These are phyloP conservation scores for Cyclotella choctawhatcheeana DNA, from an alignment of 108 stramenopile genomes.

Conservation along the genomic window DNA sequence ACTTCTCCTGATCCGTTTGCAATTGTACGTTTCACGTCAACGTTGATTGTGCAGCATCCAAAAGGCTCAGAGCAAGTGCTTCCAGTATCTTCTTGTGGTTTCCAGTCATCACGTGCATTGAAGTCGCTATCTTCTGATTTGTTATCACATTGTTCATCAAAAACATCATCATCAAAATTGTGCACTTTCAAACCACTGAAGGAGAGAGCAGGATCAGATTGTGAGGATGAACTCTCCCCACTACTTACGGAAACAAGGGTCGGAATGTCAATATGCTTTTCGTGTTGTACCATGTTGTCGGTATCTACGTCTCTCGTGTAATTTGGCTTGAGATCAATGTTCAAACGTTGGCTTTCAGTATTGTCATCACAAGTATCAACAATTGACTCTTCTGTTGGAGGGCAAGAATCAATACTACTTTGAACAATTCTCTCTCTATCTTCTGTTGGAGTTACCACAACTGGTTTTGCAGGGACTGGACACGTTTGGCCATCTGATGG, in stretches of 20 bases:
- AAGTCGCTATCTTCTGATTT: conserved; percentile 2
- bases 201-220: not conserved
- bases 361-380: not conserved
- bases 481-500: not conserved
- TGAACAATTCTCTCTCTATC: conserved; percentile 9
- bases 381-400: not conserved
- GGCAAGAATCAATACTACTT: not conserved
- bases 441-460: conserved; percentile 5
- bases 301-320: too few relatives aligned
- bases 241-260: not conserved
- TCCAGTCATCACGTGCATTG: conserved; percentile 9
- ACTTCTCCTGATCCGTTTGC: not conserved
- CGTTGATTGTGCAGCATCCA: conserved; percentile 12
- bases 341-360: too few relatives aligned
- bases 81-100: conserved; percentile 3
- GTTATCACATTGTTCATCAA: not conserved
- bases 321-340: not conserved
- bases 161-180: conserved; percentile 11
- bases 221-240: not conserved
- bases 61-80: conserved; percentile 13
- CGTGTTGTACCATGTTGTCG: too few relatives aligned
- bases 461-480: not conserved
- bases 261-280: not conserved
- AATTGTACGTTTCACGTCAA: conserved; percentile 8
- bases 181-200: not conserved